Base-by-base conservation (phyloP, 306 rosid species). In the Datisca glomerata region DNA sequence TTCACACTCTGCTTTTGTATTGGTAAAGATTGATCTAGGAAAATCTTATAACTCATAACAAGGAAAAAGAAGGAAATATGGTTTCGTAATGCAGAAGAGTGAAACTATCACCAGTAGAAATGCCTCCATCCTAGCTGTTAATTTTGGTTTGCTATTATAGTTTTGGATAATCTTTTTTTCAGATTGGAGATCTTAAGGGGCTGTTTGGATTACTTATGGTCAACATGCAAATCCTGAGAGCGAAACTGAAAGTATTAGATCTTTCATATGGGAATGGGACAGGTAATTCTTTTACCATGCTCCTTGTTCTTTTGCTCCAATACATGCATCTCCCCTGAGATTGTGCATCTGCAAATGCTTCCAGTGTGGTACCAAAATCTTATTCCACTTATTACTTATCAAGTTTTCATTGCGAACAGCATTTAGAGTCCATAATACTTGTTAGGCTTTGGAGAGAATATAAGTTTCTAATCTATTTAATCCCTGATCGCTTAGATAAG, bases 101-200 rank as follows among this genome's bases (percentile, higher is more conserved):
- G n/a, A n/a, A n/a, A n/a, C n/a, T n/a, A n/a, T n/a, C n/a, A n/a
- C n/a, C n/a, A n/a, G n/a, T n/a, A n/a, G n/a, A n/a, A n/a, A n/a
- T n/a, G n/a, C n/a, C n/a, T n/a, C n/a, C n/a, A n/a, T n/a, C n/a
- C n/a, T n/a, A n/a, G n/a, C n/a, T n/a, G n/a, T n/a, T n/a, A n/a
- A n/a, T 18, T 29, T 17, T 6, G 12, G 28, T 12, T 10, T 17
- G 50, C 27, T 45, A 45, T 15, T 7, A 39, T 5, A 9, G 24
- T 15, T 48, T 49, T 35, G 36, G n/a, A n/a, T n/a, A 25, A 35
- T 48, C 3, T 31, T 19, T 12, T 57, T 64, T 65, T 60, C 81
- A 89, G 95, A 35, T 83, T 59, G 97, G 93, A 60, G 97, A 89
- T 71, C 80, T 89, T 32, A 83, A 77, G 50, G 97, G 95, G 43